Conservation (phyloP, 352 stramenopile species). For the Salisapilia sapeloensis region DNA sequence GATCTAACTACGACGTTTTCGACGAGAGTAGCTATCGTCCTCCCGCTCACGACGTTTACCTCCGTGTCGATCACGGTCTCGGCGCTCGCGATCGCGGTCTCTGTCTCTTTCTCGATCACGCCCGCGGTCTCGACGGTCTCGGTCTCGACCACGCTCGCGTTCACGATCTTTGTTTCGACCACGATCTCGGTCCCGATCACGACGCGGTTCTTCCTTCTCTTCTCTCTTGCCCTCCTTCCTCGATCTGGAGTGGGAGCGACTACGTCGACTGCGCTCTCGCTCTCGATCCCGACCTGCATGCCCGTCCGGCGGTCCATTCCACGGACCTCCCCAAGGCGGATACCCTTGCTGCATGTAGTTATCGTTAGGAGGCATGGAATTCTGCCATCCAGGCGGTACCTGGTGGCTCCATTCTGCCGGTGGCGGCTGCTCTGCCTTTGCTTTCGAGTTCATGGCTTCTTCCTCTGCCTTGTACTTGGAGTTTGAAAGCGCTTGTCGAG, state of each 20-base stretch:
- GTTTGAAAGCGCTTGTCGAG: slow-evolving; percentile 44
- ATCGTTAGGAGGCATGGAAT: too few species aligned
- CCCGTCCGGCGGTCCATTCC: too few species aligned
- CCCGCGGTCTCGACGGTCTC: slow-evolving; percentile 8
- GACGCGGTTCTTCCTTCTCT: too few species aligned
- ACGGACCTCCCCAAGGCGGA: too few species aligned
- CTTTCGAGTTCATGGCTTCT: slow-evolving; percentile 3
- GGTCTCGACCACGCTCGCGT: slow-evolving; percentile 8
- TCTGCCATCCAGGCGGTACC: background rate
- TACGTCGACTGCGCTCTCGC: too few species aligned
- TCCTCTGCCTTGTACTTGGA: slow-evolving; percentile 10
- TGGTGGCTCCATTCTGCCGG: slow-evolving; percentile 14
- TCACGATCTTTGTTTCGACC: slow-evolving; percentile 5
- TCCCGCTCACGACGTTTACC: slow-evolving; percentile 3
- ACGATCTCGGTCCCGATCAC: slow-evolving; percentile 3
- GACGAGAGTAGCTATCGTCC: slow-evolving; percentile 5
- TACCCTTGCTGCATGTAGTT: too few species aligned
- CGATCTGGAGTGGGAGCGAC: too few species aligned
- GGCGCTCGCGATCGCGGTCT: slow-evolving; percentile 9
- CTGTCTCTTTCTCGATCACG: slow-evolving; percentile 8
- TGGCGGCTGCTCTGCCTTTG: slow-evolving; percentile 2
- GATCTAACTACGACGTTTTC: slow-evolving; percentile 13
- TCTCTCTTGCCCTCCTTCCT: slow-evolving; percentile 1
- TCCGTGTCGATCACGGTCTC: slow-evolving; percentile 4
- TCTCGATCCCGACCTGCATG: slow-evolving; percentile 5